Base-by-base conservation (phyloP, 1,139 yeast genomes). In the Candida sp. region DNA sequence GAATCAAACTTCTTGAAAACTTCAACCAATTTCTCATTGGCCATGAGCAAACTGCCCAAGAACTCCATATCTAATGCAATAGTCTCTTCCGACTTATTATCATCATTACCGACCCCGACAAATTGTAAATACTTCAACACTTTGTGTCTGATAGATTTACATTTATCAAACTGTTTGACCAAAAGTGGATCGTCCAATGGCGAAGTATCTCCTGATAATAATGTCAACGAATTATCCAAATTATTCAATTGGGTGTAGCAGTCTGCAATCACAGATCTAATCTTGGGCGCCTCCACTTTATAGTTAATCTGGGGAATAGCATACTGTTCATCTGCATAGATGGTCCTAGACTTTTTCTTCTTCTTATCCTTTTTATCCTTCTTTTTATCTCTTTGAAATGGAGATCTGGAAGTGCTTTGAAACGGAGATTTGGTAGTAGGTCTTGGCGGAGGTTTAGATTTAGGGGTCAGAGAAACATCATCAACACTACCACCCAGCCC, bases 1-100 rank as follows among this genome's bases (percentile, higher is more conserved):
- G 51, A 44, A 49, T 91, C 96, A 60, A 82, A 90, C 47, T 72
- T 66, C 54, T 83, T 81, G 56, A 93, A 74, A 0, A 90, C 84
- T 4, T 70, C 70, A 8, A 93, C 95, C 49, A 93, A 75, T 57
- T 86, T 91, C 56, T 93, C 99, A 60, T 93, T 93, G 40, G 97
- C 95, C 50, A 81, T 85, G 47, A 93, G 80, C 52, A 93, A 73
- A 41, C 91, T 78, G 7, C 97, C 98, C 53, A 93, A 68, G 51
- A 84, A 86, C 57, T 88, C 96, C 51, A 90, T 97, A 45, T 82
- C 78, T 64, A 71, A 60, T 3, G 60, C 63, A 12, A 57, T 49
- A 2, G 61, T 61, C 44, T 60, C 72, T 2, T 53, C 47, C 5
- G 59, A 50, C 48, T 73, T 73, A 15, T 52, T 56, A 4, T 50